Base-by-base conservation (phyloP, 225 moss, liverwort and hornwort genomes). In the Sphagnum tenellum region DNA sequence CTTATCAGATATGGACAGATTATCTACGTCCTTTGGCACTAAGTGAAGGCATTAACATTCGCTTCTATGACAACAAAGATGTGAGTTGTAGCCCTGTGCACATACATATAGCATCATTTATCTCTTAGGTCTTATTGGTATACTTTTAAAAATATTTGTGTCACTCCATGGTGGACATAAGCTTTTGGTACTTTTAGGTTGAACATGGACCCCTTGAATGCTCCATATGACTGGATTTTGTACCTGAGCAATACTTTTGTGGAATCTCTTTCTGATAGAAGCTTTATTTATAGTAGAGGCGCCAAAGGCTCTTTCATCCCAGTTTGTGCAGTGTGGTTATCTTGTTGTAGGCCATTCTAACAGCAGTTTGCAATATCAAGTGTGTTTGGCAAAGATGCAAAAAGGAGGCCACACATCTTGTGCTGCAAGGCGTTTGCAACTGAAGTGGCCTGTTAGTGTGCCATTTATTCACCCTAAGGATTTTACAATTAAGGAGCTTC, bases 381-480 rank as follows among this genome's bases (percentile, higher is more conserved):
- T 64, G 13, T 64, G 63, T 64, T 45, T 64, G n/a, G 47, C 63
- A 12, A 46, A 64, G 63, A 64, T 64, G 63, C 63, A 64, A 11
- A 64, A 64, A 64, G 63, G 63, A 49, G 63, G 63, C n/a, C 63
- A 64, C 45, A 45, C 63, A 9, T 46, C 63, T 50, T 64, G 63
- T 48, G 47, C 47, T 46, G 63, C 63, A n/a, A 64, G 48, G 63
- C 48, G 63, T 12, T 12, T 50, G 12, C 63, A 64, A 8, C 48
- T 64, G 63, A 64, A 64, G 50, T 64, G 63, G 63, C 63, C 63
- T n/a, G 63, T 48, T 9, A 10, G 63, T n/a, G 63, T 64, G 5
- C 63, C 63, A 10, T 64, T 64, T 29, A 64, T 47, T 3, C 63
- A 64, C 45, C 63, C 63, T 5, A 64, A 64, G 50, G 63, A 64